Evolutionary conservation across 202 grass and related monocot species (phyloP).

Genomic region (Dendrocalamus latiflorus): DNA sequence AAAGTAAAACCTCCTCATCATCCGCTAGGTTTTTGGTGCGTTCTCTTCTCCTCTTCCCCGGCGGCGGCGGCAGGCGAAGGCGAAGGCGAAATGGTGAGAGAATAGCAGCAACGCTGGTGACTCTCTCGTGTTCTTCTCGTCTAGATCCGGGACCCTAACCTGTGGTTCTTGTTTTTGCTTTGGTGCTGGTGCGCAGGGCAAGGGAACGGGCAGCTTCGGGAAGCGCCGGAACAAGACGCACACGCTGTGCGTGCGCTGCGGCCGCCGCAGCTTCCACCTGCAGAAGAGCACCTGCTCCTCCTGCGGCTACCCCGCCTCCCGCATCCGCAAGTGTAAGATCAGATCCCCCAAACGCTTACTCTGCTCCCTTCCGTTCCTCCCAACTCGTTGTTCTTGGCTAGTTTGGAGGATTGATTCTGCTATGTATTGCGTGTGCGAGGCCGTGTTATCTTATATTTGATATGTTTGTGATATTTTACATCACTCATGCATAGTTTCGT

Average conservation of each 20-base stretch:
- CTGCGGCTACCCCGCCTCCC: conserved; percentile 61
- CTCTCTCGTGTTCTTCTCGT: background rate
- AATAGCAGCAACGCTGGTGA: background rate
- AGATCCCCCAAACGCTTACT: background rate
- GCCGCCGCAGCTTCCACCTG: conserved; percentile 67
- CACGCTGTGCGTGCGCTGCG: conserved; percentile 72
- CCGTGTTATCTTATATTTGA: background rate
- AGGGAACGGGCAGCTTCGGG: conserved; percentile 65
- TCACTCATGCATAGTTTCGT: background rate
- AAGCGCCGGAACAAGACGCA: conserved; percentile 81
- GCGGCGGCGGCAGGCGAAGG: conserved; percentile 7
- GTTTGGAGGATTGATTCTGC: background rate
- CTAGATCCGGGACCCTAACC: background rate
- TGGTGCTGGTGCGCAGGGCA: conserved; percentile 12
- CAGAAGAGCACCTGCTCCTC: conserved; percentile 75
- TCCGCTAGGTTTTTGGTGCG: conserved; percentile 31
- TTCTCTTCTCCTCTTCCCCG: background rate
- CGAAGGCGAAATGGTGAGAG: conserved; percentile 29
- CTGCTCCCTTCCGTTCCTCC: no score
- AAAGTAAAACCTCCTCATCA: background rate
- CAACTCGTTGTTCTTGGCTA: background rate
- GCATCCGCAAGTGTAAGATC: conserved; percentile 77
- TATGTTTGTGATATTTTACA: background rate
- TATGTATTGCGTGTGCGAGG: background rate
- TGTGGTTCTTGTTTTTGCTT: background rate